Evolutionary conservation across 371 early-diverging fungal genomes (phyloP).

Genomic region (Apophysomyces elegans): DNA sequence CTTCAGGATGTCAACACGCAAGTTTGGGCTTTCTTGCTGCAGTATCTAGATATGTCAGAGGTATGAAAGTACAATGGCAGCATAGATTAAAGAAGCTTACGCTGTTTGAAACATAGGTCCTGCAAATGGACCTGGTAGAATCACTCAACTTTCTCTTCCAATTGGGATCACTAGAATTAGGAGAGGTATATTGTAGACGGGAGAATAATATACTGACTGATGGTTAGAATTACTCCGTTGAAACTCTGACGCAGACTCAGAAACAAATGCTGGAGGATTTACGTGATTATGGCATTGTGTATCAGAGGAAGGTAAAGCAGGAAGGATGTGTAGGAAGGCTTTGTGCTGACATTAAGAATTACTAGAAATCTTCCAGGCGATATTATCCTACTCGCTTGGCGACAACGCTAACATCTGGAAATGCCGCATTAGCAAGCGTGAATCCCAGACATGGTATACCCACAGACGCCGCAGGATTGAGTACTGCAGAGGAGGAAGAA

Average conservation of each 20-base stretch:
- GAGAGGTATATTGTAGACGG: conserved; percentile 55
- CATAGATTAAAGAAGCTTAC: not conserved
- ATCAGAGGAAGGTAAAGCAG: conserved; percentile 73
- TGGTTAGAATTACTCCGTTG: conserved; percentile 79
- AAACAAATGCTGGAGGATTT: conserved; percentile 86
- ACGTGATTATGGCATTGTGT: conserved; percentile 88
- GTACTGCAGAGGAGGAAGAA: conserved; percentile 43
- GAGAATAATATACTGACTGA: not conserved
- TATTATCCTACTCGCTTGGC: conserved; percentile 95
- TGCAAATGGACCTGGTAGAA: conserved; percentile 91
- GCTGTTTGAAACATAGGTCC: conserved; percentile 35
- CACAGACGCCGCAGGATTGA: conserved; percentile 21
- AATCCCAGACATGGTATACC: conserved; percentile 12
- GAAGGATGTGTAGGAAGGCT: not conserved
- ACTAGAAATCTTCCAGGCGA: conserved; percentile 66
- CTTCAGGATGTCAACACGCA: conserved; percentile 93
- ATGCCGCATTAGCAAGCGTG: conserved; percentile 47
- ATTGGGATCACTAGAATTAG: conserved; percentile 88
- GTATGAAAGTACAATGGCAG: conserved; percentile 25
- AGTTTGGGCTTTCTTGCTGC: conserved; percentile 94
- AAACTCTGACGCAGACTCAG: conserved; percentile 84
- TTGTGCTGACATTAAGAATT: not conserved
- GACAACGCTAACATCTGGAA: conserved; percentile 88
- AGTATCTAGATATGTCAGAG: conserved; percentile 90
- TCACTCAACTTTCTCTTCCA: conserved; percentile 92